phyloP scores from a whole-genome alignment of 176 grass and related monocot species.

The Ananas comosus region DNA sequence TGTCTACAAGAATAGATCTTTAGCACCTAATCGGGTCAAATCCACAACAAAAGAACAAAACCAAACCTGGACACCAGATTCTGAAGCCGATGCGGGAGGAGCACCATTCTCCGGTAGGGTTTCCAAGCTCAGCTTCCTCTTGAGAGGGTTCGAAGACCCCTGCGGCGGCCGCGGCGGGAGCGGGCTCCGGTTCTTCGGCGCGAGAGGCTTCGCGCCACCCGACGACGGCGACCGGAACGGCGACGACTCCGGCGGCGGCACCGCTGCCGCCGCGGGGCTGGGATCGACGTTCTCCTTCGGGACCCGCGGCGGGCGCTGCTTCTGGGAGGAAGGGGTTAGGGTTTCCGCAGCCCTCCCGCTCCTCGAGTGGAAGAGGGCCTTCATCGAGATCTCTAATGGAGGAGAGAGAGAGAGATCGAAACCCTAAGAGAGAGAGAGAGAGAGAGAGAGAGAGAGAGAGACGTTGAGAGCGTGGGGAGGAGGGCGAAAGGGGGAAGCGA shows the following conservation, averaged over 20 bases:
- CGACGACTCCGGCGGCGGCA: constrained; percentile 8
- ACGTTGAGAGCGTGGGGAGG: not conserved
- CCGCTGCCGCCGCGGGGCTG: not conserved
- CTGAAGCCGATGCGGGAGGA: constrained; percentile 4
- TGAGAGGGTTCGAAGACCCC: constrained; percentile 42
- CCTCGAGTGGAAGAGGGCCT: constrained; percentile 10
- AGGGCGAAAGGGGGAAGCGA: not conserved
- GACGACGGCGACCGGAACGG: constrained; percentile 39
- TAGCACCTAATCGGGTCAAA: not conserved
- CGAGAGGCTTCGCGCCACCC: constrained; percentile 24
- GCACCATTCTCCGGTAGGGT: constrained; percentile 1
- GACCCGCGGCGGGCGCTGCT: constrained; percentile 13
- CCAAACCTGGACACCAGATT: constrained; percentile 53
- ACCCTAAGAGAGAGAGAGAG: not conserved
- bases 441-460: not conserved
- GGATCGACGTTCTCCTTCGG: constrained; percentile 30
- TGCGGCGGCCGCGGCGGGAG: constrained; percentile 29
- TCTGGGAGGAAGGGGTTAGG: constrained; percentile 13
- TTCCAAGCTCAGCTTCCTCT: constrained; percentile 50
- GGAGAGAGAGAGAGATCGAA: constrained; percentile 1
- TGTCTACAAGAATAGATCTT: not conserved
- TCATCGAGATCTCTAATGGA: constrained; percentile 4
- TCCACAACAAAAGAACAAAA: not conserved
- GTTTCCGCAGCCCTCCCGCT: constrained; percentile 18
- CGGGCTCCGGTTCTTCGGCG: constrained; percentile 38